Percentiles rank a stretch among this genome's conserved stretches.
Conservation (phyloP, 257 asterid genomes). For the Fraxinus americana region DNA sequence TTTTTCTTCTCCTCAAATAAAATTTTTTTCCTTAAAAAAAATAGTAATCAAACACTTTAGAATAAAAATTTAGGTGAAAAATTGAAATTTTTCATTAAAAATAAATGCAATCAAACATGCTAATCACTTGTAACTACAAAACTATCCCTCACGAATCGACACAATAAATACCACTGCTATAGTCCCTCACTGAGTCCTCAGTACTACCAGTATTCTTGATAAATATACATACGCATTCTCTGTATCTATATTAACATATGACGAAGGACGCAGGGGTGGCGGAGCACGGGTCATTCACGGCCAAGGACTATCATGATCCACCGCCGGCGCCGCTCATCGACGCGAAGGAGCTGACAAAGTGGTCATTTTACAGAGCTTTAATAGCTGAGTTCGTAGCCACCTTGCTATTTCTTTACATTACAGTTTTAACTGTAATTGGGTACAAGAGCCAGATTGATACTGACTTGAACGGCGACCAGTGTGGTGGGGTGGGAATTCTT, state of each 20-base stretch:
- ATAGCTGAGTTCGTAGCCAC: slow-evolving; percentile 83
- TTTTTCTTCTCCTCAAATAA: too few relatives aligned
- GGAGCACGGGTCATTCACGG: slow-evolving; percentile 51
- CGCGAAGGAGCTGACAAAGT: slow-evolving; percentile 53
- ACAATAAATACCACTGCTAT: slow-evolving; percentile 13
- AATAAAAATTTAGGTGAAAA: too few relatives aligned
- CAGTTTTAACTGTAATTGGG: slow-evolving; percentile 69
- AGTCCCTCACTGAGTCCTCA: neutral
- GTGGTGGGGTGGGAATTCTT: slow-evolving; percentile 75
- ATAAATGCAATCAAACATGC: neutral
- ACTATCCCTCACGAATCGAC: neutral
- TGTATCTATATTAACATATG: slow-evolving; percentile 25
- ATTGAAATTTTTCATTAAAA: too few relatives aligned
- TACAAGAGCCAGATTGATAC: slow-evolving; percentile 50
- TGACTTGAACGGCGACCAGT: slow-evolving; percentile 31
- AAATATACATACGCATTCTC: neutral
- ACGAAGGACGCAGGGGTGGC: slow-evolving; percentile 38
- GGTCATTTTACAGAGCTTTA: slow-evolving; percentile 78
- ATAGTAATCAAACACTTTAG: too few relatives aligned
- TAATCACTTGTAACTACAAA: neutral
- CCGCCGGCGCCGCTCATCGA: slow-evolving; percentile 77
- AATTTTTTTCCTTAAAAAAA: too few relatives aligned
- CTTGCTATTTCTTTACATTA: slow-evolving; percentile 67
- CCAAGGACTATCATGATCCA: slow-evolving; percentile 78
- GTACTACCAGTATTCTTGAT: neutral